Percentiles rank a stretch among this genome's conserved stretches.
Evolutionary conservation across 1,284 basidiomycete genomes (phyloP).

Genomic region (Papiliotrema laurentii): DNA sequence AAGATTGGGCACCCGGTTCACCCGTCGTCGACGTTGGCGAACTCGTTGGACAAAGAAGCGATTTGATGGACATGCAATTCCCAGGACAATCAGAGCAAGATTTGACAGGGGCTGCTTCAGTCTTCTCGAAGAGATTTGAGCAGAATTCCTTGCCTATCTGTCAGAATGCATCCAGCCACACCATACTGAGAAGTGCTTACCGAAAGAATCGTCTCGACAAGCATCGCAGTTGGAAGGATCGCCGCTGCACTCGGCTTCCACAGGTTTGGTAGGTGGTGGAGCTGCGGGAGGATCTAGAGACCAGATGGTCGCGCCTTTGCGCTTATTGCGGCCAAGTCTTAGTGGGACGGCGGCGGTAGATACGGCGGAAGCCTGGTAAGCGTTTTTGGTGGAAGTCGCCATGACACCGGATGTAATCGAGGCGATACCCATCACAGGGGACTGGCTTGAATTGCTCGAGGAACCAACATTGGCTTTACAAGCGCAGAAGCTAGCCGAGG

Average conservation of each 20-base stretch:
- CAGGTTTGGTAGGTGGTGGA: conserved; percentile 8
- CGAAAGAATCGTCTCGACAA: conserved; percentile 45
- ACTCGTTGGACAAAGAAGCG: conserved; percentile 11
- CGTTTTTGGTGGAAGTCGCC: background rate
- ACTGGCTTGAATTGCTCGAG: background rate
- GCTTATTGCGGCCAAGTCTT: background rate
- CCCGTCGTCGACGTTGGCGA: conserved; percentile 23
- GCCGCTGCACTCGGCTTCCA: conserved; percentile 44
- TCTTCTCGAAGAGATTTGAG: conserved; percentile 56
- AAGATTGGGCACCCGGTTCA: conserved; percentile 14
- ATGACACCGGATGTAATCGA: background rate
- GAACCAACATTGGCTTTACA: conserved; percentile 26
- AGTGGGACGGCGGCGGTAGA: conserved; percentile 1
- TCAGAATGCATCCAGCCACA: background rate
- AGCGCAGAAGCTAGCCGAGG: conserved; percentile 39
- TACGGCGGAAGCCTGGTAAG: background rate
- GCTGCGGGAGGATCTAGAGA: conserved; percentile 18
- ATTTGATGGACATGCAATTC: conserved; percentile 26
- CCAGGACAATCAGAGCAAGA: conserved; percentile 23
- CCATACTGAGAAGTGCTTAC: conserved; percentile 16
- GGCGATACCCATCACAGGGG: background rate
- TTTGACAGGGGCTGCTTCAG: conserved; percentile 41
- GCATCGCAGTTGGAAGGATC: conserved; percentile 48
- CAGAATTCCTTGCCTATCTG: conserved; percentile 73
- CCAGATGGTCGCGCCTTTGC: conserved; percentile 19